These are phyloP conservation scores for Anthracocystis panici-leucophaei DNA, from an alignment of 1,284 basidiomycete genomes.

Conservation along the genomic window DNA sequence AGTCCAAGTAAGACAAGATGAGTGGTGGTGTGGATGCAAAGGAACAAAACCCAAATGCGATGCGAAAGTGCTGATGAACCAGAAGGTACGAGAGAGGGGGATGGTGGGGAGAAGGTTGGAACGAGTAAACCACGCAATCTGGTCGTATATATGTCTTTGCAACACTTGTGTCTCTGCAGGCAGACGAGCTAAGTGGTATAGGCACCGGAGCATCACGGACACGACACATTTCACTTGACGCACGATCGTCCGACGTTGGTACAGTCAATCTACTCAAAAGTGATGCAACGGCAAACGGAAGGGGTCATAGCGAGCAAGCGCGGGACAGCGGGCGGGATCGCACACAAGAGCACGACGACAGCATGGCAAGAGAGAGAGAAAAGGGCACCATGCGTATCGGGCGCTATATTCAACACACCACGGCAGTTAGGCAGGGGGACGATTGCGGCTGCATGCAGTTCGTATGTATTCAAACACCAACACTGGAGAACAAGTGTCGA, in stretches of 20 bases:
- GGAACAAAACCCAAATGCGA: slow-evolving; percentile 10
- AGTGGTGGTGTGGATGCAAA: slow-evolving; percentile 26
- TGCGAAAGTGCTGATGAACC: not conserved
- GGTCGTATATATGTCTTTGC: slow-evolving; percentile 46
- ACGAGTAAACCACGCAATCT: not conserved
- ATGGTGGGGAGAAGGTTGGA: slow-evolving; percentile 19
- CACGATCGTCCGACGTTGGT: slow-evolving; percentile 13
- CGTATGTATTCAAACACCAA: not conserved
- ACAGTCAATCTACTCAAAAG: not conserved
- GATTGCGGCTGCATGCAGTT: slow-evolving; percentile 4
- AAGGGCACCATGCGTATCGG: not conserved
- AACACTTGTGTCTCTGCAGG: slow-evolving; percentile 33
- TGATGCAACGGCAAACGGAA: not conserved
- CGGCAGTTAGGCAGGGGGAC: not conserved
- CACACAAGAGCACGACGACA: not conserved
- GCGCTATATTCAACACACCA: not conserved
- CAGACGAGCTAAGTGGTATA: not conserved
- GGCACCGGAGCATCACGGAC: slow-evolving; percentile 40
- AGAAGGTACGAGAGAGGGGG: not conserved
- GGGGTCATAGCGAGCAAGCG: not conserved
- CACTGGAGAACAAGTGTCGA: slow-evolving; percentile 15
- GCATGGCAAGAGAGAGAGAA: not conserved
- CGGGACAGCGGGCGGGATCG: slow-evolving; percentile 8
- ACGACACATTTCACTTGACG: not conserved
- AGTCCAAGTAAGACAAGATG: slow-evolving; percentile 7